Evolutionary conservation across 164 flowering plant species (phyloP), one percentile per base, ranked within the genome.

Genomic region (Santalum album): DNA sequence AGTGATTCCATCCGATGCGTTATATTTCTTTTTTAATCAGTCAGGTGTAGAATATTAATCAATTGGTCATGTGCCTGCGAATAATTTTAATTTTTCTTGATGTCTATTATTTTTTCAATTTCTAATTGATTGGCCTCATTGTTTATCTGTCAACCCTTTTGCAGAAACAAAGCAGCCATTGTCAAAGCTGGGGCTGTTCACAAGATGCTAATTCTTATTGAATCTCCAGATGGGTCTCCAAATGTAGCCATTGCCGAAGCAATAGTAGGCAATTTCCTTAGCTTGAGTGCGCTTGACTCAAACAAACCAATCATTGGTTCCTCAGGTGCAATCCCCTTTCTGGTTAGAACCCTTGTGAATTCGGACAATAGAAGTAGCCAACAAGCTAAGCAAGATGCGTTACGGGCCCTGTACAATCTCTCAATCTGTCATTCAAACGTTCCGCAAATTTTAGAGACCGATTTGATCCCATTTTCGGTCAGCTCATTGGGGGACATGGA

Each of bases 121-220:
- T 4, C 34, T 29, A 29, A 29, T 29, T 29, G 4, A 9, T 29
- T 29, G 9, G 9, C 34, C 34, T 29, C 34, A n/a, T 32, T 38
- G 42, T 38, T 1, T 9, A 9, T 38, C 14, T 38, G 9, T 38
- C 17, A n/a, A n/a, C 14, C 16, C 0, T 38, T 11, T 38, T 38
- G 42, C 6, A 92, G 99, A 75, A 92, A 92, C 69, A 92, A 89
- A 72, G 94, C 87, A 7, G 99, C 99, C 58, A 87, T 92, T 67
- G 96, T 89, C 2, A 82, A 85, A 68, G 94, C 95, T 5, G 99
- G 99, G 22, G 90, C 84, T 25, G 73, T 92, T 36, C 96, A 92
- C 65, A 85, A 85, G 69, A 89, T 92, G 91, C 69, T 92, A 29
- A 78, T 73, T 63, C 74, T 87, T 1, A 67, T 82, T 16, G 81